These are phyloP conservation scores for Trypanosomatidae sp. DNA, from an alignment of 208 protist genomes.

Conservation along the genomic window DNA sequence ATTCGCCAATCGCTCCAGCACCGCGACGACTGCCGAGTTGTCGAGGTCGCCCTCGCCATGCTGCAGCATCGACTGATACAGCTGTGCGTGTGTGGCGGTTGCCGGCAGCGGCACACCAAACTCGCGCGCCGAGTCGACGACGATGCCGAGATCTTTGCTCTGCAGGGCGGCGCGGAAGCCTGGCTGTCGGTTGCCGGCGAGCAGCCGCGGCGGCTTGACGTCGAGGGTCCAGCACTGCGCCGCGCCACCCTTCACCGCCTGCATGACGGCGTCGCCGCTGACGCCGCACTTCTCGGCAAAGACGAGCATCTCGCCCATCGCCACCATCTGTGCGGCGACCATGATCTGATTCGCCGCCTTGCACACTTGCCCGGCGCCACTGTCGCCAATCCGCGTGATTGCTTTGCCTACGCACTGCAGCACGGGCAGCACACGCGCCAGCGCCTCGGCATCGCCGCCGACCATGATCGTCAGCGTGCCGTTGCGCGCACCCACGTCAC, in stretches of 20 bases:
- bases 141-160: conserved; percentile 91
- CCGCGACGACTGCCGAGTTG: conserved; percentile 89
- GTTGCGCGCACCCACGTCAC: conserved; percentile 88
- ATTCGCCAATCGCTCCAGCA: conserved; percentile 85
- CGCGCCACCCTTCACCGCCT: conserved; percentile 82
- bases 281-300: conserved; percentile 89
- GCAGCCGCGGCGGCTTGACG: conserved; percentile 84
- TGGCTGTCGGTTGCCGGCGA: conserved; percentile 88
- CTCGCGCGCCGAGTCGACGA: conserved; percentile 80
- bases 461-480: conserved; percentile 93
- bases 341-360: conserved; percentile 95
- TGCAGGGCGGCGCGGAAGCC: conserved; percentile 93
- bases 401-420: conserved; percentile 72
- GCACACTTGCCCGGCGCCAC: conserved; percentile 90
- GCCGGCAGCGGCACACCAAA: conserved; percentile 82
- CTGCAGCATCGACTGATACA: conserved; percentile 87
- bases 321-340: conserved; percentile 90
- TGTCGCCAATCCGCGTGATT: conserved; percentile 77
- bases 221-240: conserved; percentile 91
- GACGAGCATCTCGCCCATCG: conserved; percentile 89
- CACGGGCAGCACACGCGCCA: conserved; percentile 57
- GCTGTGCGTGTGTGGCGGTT: conserved; percentile 81
- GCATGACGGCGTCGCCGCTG: conserved; percentile 60
- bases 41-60: conserved; percentile 85
- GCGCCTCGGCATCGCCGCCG: conserved; percentile 75